Conservation (phyloP, 805 yeast genomes). For the Pichia sporocuriosa region DNA sequence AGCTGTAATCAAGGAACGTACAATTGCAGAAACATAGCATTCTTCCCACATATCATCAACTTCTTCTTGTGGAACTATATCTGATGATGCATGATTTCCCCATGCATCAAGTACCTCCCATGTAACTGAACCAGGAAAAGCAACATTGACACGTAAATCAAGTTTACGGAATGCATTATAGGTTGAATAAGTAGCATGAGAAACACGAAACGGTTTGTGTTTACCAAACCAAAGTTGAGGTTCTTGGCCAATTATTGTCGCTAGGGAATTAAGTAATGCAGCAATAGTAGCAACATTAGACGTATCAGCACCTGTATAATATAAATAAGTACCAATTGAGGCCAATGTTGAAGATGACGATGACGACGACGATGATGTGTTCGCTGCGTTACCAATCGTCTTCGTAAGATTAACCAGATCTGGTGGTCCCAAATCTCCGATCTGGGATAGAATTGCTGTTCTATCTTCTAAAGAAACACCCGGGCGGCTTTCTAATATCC, state of each 20-base stretch:
- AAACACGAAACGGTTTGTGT: constrained; percentile 59
- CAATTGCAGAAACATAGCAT: constrained; percentile 62
- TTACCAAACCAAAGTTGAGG: constrained; percentile 81
- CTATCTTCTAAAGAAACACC: constrained; percentile 55
- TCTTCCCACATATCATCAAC: constrained; percentile 46
- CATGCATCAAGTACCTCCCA: constrained; percentile 43
- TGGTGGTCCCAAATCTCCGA: constrained; percentile 68
- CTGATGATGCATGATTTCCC: constrained; percentile 34
- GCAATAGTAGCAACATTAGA: constrained; percentile 74
- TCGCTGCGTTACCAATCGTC: constrained; percentile 22
- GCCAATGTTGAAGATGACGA: constrained; percentile 19
- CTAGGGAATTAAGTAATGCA: constrained; percentile 61
- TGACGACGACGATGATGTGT: constrained; percentile 23
- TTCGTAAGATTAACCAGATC: constrained; percentile 50
- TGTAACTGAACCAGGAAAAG: constrained; percentile 68
- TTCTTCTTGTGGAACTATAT: constrained; percentile 30
- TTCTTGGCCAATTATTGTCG: constrained; percentile 52
- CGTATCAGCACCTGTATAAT: constrained; percentile 70
- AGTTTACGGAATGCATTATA: constrained; percentile 55
- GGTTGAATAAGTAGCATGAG: constrained; percentile 62
- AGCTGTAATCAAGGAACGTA: constrained; percentile 61
- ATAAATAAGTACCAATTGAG: constrained; percentile 63
- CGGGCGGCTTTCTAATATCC: constrained; percentile 47
- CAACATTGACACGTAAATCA: constrained; percentile 67
- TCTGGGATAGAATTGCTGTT: constrained; percentile 49